Evolutionary conservation across 495 filamentous ascomycete genomes (phyloP).

Genomic region (Cenococcum geophilum): DNA sequence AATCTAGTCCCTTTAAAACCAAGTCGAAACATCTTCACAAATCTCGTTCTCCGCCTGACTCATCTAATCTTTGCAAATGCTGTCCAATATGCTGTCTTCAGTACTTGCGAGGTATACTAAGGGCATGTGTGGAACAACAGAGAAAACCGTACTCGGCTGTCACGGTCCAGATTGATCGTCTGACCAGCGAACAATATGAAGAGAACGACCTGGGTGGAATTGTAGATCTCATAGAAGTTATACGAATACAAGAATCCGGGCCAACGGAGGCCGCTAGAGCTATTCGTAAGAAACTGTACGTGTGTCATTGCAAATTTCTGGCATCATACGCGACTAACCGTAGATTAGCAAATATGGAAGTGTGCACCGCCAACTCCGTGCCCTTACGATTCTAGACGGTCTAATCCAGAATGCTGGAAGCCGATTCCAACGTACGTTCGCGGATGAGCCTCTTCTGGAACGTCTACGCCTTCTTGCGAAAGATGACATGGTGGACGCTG

Average conservation of each 20-base stretch:
- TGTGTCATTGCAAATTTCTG: not conserved
- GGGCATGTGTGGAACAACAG: constrained; percentile 40
- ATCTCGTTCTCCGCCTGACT: not conserved
- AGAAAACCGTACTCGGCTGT: constrained; percentile 93
- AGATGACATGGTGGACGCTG: constrained; percentile 73
- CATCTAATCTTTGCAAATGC: constrained; percentile 19
- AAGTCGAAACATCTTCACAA: constrained; percentile 25
- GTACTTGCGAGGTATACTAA: constrained; percentile 17
- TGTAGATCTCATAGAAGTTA: constrained; percentile 86
- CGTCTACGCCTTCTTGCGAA: constrained; percentile 82
- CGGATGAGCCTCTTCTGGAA: constrained; percentile 89
- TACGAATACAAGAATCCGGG: constrained; percentile 81
- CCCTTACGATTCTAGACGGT: constrained; percentile 85
- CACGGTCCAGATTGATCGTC: constrained; percentile 85
- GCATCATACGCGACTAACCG: not conserved
- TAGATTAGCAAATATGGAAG: constrained; percentile 78
- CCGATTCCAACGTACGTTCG: constrained; percentile 80
- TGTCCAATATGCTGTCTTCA: constrained; percentile 17
- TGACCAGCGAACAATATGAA: constrained; percentile 84
- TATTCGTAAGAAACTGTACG: constrained; percentile 90
- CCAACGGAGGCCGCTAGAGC: constrained; percentile 88
- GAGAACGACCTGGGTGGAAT: constrained; percentile 89
- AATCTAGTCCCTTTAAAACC: not conserved
- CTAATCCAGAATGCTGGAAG: constrained; percentile 91
- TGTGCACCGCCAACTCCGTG: constrained; percentile 81